Evolutionary conservation across 1,284 basidiomycete genomes (phyloP), one percentile per base, ranked within the genome.

Genomic region (Trichosporon coremiiforme): DNA sequence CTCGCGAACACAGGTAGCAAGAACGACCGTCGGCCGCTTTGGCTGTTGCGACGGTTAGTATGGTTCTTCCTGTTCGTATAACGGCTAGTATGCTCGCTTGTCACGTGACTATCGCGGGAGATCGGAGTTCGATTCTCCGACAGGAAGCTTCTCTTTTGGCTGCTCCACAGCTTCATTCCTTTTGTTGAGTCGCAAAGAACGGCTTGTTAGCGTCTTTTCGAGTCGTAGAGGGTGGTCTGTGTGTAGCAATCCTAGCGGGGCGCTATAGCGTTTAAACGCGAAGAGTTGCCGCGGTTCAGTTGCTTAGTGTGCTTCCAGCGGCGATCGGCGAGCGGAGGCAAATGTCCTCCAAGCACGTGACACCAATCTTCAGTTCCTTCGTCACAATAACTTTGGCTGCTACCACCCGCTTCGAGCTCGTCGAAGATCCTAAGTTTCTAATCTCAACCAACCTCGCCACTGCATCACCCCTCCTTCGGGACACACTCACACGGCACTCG

Each of bases 11-110:
- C 8, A 22, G 10, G 4, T 2, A 12, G 20, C 22, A 53, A 53
- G 15, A 53, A 17, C 50, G 20, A 25, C 50, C 50, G 50, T 17
- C 5, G 20, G 15, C 20, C 8, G 50, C 50, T 10, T 7, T 17
- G 4, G 47, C 38, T 50, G n/a, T 20, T 8, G 10, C 29, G 35
- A 20, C 57, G 57, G 57, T 33, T 62, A 33, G 8, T n/a, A 33
- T 25, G 5, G 7, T 15, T 31, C 15, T 62, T 62, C 57, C 57
- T 33, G 57, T 35, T 62, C 57, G 57, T 62, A 62, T 62, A 62
- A 62, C 57, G 57, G 57, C 57, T 62, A 62, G 57, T 62, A 62
- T 62, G 57, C 57, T 62, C 57, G 57, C 57, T 62, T 62, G 57
- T 62, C 57, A 62, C 57, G 33, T 35, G 33, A 35, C 33, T 35